Conservation (phyloP, 805 yeast genomes). For the Cyberlindnera americana region DNA sequence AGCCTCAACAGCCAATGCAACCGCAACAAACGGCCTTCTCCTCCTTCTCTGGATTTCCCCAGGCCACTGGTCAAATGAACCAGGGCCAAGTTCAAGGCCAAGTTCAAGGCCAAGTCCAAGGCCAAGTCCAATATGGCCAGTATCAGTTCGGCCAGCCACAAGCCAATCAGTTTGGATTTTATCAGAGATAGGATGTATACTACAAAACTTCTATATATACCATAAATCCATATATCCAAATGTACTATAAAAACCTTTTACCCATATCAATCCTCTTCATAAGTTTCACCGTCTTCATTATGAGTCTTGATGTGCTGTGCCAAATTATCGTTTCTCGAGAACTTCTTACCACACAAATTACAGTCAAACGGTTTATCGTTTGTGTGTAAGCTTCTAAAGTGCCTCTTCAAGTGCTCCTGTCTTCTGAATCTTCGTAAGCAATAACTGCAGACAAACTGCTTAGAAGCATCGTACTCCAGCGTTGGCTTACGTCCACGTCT, state of each 20-base stretch:
- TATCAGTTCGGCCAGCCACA: constrained; percentile 2
- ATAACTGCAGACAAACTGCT: constrained; percentile 59
- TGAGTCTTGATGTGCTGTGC: constrained; percentile 67
- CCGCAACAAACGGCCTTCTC: constrained; percentile 8
- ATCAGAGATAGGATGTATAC: too few relatives aligned
- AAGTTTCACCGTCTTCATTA: constrained; percentile 10
- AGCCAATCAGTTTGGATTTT: constrained; percentile 4
- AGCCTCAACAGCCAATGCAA: constrained; percentile 2
- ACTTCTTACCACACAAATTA: constrained; percentile 56
- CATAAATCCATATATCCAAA: too few relatives aligned
- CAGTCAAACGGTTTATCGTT: constrained; percentile 70
- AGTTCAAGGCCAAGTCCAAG: too few relatives aligned
- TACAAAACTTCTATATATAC: too few relatives aligned
- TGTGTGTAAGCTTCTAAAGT: constrained; percentile 68
- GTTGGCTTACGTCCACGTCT: constrained; percentile 67
- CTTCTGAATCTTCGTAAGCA: constrained; percentile 67
- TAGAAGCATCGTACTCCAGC: constrained; percentile 49
- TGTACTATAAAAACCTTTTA: too few relatives aligned
- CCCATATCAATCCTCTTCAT: neutral
- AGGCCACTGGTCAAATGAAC: constrained; percentile 6
- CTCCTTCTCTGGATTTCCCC: constrained; percentile 10
- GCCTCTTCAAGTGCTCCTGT: constrained; percentile 75
- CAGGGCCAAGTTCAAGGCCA: constrained; percentile 5
- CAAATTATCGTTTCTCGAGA: constrained; percentile 63
- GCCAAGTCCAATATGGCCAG: too few relatives aligned